Conservation (phyloP, 495 filamentous ascomycete genomes). For the Penicillium maclennaniae region DNA sequence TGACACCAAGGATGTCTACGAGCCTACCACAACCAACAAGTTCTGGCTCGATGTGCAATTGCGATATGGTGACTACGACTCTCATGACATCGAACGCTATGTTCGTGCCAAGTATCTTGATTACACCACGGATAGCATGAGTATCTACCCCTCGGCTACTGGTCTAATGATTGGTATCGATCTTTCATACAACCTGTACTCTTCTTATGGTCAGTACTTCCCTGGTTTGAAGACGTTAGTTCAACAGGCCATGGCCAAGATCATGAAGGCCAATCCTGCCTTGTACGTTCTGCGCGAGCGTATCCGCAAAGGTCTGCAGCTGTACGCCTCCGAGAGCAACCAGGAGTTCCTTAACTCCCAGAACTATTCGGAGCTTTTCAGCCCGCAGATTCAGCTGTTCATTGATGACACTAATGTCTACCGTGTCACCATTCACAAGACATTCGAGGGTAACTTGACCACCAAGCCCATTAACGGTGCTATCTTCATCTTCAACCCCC, state of each 20-base stretch:
- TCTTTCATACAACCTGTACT: conserved; percentile 97
- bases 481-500: conserved; percentile 99
- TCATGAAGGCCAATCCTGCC: conserved; percentile 99
- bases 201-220: conserved; percentile 98
- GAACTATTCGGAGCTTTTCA: conserved; percentile 99
- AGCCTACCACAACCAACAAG: conserved; percentile 94
- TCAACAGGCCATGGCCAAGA: conserved; percentile 98
- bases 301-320: conserved; percentile 96
- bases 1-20: conserved; percentile 95
- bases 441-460: conserved; percentile 97
- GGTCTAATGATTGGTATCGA: conserved; percentile 99
- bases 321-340: conserved; percentile 98
- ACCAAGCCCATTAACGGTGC: conserved; percentile 99
- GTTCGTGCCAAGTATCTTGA: conserved; percentile 97
- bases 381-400: conserved; percentile 97
- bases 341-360: conserved; percentile 99
- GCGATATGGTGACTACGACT: conserved; percentile 98
- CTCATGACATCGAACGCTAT: conserved; percentile 97
- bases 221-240: conserved; percentile 94
- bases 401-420: conserved; percentile 99
- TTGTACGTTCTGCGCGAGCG: conserved; percentile 95
- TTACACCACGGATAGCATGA: conserved; percentile 99
- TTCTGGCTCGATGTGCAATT: conserved; percentile 99
- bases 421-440: conserved; percentile 99
- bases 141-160: conserved; percentile 96